phyloP scores from a whole-genome alignment of 2,329 filamentous ascomycete genomes.

The Ceratocystis destructans region DNA sequence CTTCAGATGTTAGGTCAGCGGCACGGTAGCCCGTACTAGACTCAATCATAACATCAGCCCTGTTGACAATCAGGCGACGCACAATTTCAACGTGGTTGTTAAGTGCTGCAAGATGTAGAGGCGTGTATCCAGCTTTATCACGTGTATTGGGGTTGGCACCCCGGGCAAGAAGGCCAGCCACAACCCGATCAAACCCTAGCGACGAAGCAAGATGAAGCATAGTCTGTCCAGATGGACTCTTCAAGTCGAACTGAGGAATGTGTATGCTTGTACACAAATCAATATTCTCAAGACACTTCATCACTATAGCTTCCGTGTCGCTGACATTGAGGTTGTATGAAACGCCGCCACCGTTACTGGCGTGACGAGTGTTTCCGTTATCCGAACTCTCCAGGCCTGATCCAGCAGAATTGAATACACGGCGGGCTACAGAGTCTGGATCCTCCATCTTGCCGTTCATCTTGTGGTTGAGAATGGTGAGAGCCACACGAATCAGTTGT shows the following conservation, averaged over 20 bases:
- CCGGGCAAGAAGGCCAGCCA: constrained; percentile 60
- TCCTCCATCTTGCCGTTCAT: constrained; percentile 50
- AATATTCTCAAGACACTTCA: constrained; percentile 64
- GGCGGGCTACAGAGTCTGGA: constrained; percentile 46
- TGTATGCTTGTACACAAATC: constrained; percentile 63
- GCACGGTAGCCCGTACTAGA: constrained; percentile 23
- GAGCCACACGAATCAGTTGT: constrained; percentile 52
- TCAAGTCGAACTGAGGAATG: constrained; percentile 52
- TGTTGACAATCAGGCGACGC: constrained; percentile 55
- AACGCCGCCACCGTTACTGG: constrained; percentile 32
- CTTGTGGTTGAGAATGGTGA: constrained; percentile 50
- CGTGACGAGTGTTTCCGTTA: constrained; percentile 22
- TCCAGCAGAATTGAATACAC: constrained; percentile 38
- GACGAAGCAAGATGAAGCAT: constrained; percentile 70
- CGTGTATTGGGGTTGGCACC: constrained; percentile 63
- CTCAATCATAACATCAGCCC: constrained; percentile 54
- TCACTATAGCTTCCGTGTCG: constrained; percentile 52
- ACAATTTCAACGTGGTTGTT: constrained; percentile 65
- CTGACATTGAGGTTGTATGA: constrained; percentile 30
- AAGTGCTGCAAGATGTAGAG: constrained; percentile 68
- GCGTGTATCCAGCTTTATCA: constrained; percentile 68
- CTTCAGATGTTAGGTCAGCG: constrained; percentile 11
- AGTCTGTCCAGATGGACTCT: constrained; percentile 55
- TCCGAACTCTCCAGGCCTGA: constrained; percentile 24
- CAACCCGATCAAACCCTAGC: constrained; percentile 60